Conservation (phyloP, 345 rosid genomes). For the Populus pruinosa region DNA sequence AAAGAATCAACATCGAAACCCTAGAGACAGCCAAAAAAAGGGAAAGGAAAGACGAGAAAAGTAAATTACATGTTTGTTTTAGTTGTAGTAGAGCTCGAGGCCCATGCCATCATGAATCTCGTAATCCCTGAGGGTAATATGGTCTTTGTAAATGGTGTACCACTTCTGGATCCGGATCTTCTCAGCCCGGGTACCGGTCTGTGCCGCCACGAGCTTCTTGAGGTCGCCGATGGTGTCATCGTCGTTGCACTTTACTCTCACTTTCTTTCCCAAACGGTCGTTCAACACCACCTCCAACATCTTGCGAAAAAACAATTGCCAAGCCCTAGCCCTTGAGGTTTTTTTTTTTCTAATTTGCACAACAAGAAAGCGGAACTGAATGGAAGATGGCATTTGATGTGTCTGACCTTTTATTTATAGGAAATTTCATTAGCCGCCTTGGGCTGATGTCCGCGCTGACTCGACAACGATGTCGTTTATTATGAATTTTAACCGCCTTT, state of each 20-base stretch:
- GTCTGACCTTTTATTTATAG: not conserved
- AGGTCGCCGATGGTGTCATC: slow-evolving; percentile 40
- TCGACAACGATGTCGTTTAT: not conserved
- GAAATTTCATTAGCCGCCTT: not conserved
- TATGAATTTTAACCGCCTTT: not conserved
- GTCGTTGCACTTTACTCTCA: slow-evolving; percentile 34
- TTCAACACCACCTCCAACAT: slow-evolving; percentile 42
- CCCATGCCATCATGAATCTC: slow-evolving; percentile 42
- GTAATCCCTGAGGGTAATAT: slow-evolving; percentile 33
- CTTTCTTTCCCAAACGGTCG: slow-evolving; percentile 37
- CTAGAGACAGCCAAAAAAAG: not conserved
- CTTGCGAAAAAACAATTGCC: not conserved
- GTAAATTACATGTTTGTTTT: not conserved
- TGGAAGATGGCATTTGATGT: not conserved
- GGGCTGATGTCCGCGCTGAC: not conserved
- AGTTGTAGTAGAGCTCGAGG: slow-evolving; percentile 39
- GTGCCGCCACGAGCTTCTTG: slow-evolving; percentile 43
- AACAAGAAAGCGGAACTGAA: not conserved
- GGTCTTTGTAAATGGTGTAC: slow-evolving; percentile 40
- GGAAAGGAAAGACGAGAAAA: not conserved
- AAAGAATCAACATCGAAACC: not conserved
- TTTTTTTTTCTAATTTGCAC: not conserved
- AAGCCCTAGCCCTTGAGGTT: not conserved
- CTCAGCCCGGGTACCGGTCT: slow-evolving; percentile 42
- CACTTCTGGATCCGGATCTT: slow-evolving; percentile 52